These are phyloP conservation scores for Trichoderma erinaceum DNA, from an alignment of 495 filamentous ascomycete species.

Conservation along the genomic window DNA sequence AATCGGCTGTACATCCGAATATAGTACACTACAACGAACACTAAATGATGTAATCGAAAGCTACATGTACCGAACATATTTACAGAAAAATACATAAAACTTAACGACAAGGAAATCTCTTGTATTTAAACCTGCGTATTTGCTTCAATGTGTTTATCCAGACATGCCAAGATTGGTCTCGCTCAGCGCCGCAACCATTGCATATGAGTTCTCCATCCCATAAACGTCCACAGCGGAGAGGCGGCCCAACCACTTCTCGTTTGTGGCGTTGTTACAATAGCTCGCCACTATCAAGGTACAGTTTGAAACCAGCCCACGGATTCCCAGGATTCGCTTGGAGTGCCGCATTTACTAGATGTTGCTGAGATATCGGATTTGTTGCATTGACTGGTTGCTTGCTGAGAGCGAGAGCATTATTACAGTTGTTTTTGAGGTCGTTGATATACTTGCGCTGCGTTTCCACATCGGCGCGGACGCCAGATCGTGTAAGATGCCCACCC, in stretches of 20 bases:
- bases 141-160: no score
- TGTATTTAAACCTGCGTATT: no score
- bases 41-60: no score
- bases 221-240: conserved; percentile 33
- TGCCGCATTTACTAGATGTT: conserved; percentile 16
- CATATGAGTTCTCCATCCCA: no score
- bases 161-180: no score
- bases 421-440: conserved; percentile 29
- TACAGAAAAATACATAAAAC: no score
- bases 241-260: conserved; percentile 30
- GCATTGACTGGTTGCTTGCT: conserved; percentile 22
- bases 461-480: conserved; percentile 31
- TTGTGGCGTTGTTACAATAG: conserved; percentile 28
- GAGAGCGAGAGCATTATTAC: conserved; percentile 24
- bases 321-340: background rate
- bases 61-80: no score
- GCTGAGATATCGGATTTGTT: conserved; percentile 13
- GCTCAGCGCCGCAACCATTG: no score
- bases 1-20: no score
- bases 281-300: conserved; percentile 28
- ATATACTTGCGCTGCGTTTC: conserved; percentile 33
- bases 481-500: conserved; percentile 34
- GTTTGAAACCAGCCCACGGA: conserved; percentile 15
- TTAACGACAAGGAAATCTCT: no score
- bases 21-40: no score